Conservation (phyloP, 2,329 filamentous ascomycete species). For the Trichoderma aggressivum region DNA sequence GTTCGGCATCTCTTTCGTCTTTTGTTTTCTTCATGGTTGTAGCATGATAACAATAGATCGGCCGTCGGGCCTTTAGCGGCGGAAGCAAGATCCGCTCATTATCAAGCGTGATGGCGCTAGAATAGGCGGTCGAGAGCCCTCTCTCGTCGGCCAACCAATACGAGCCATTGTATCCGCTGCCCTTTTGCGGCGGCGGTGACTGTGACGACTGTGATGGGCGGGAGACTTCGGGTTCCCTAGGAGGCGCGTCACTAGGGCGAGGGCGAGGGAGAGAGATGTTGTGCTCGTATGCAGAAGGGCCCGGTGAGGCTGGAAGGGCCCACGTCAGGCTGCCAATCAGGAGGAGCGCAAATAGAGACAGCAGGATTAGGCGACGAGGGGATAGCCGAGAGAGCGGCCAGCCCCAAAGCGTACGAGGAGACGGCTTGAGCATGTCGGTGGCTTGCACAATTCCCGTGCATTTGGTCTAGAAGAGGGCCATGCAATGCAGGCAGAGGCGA, state of each 20-base stretch:
- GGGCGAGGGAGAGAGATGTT: slow-evolving; percentile 48
- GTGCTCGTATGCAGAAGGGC: slow-evolving; percentile 48
- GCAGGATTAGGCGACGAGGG: slow-evolving; percentile 48
- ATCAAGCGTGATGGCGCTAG: slow-evolving; percentile 73
- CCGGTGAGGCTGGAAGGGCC: slow-evolving; percentile 46
- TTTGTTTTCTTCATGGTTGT: slow-evolving; percentile 59
- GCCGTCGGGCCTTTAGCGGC: slow-evolving; percentile 64
- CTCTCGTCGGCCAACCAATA: slow-evolving; percentile 88
- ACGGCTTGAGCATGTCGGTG: slow-evolving; percentile 30
- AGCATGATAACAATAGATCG: slow-evolving; percentile 92
- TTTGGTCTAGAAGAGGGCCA: not conserved
- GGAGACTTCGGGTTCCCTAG: slow-evolving; percentile 43
- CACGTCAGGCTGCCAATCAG: slow-evolving; percentile 52
- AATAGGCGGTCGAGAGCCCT: slow-evolving; percentile 83
- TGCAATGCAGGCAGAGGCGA: not conserved
- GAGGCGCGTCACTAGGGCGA: slow-evolving; percentile 39
- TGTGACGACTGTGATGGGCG: slow-evolving; percentile 71
- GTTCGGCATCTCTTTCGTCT: slow-evolving; percentile 67
- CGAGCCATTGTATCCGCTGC: slow-evolving; percentile 73
- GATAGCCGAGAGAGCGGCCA: slow-evolving; percentile 49
- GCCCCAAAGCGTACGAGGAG: slow-evolving; percentile 38
- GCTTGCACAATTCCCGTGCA: not conserved
- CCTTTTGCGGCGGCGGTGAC: slow-evolving; percentile 68
- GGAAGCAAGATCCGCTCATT: slow-evolving; percentile 82
- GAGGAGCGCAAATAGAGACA: slow-evolving; percentile 53